Percentiles rank a stretch among this genome's conserved stretches.
These are phyloP conservation scores for Aspergillus calidoustus DNA, from an alignment of 2,329 filamentous ascomycete species.

Conservation along the genomic window DNA sequence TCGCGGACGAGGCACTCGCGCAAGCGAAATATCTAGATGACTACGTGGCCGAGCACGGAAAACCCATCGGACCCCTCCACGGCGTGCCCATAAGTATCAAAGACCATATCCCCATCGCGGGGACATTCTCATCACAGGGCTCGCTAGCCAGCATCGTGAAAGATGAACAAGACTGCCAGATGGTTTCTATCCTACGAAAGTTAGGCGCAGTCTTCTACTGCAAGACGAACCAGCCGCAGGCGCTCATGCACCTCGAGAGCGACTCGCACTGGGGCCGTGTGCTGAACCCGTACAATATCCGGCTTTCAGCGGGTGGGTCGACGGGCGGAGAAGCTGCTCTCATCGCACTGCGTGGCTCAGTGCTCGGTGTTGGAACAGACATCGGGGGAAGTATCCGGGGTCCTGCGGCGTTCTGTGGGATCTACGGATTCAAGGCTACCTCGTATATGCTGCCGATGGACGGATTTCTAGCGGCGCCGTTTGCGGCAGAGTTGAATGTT, in stretches of 20 bases:
- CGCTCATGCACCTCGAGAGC: conserved; percentile 26
- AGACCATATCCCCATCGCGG: not conserved
- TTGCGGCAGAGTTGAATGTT: not conserved
- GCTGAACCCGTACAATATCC: conserved; percentile 24
- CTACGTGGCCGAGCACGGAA: not conserved
- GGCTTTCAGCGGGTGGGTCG: conserved; percentile 25
- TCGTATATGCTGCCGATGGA: not conserved
- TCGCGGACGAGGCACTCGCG: not conserved
- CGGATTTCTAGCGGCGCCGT: not conserved
- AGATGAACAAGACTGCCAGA: not conserved
- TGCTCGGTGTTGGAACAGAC: conserved; percentile 37
- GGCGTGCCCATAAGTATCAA: conserved; percentile 6
- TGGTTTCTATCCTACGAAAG: conserved; percentile 21
- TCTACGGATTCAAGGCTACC: not conserved
- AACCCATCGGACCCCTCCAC: not conserved
- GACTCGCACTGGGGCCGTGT: conserved; percentile 24
- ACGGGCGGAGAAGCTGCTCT: conserved; percentile 37
- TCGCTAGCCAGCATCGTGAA: conserved; percentile 4
- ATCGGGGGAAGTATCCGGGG: conserved; percentile 28
- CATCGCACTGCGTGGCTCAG: conserved; percentile 34
- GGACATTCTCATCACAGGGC: conserved; percentile 17
- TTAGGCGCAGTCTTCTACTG: conserved; percentile 28
- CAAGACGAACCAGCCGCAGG: conserved; percentile 33
- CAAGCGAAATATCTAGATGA: not conserved
- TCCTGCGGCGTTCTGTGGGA: not conserved